Base-by-base conservation (phyloP, 116 monocot species). In the Trichopus zeylanicus region DNA sequence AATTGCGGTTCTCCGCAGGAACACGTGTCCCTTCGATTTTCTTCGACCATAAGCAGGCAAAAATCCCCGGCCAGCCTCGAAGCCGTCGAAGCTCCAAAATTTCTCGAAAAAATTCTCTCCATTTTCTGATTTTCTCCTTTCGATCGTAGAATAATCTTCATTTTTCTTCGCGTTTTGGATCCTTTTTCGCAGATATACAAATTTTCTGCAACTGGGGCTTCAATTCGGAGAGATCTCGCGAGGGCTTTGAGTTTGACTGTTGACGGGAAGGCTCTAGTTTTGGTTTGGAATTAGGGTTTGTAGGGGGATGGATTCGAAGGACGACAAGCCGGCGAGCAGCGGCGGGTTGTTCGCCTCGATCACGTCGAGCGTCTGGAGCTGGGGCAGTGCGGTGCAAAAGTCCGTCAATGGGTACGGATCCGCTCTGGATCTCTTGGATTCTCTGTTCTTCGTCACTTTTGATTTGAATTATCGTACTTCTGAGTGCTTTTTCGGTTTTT, bases 401-500 rank as follows among this genome's bases (percentile, higher is more conserved):
- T 91, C 91, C 15, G 92, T 98, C 32, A 91, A 79, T 49, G 98
- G 98, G 98, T 98, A 69, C 46, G n/a, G n/a, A n/a, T n/a, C n/a
- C n/a, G n/a, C n/a, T n/a, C n/a, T n/a, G n/a, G n/a, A n/a, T n/a
- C n/a, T n/a, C n/a, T n/a, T n/a, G 56, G 16, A 25, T 15, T 37
- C 30, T 26, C 19, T 37, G 29, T 38, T 24, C 23, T 46, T 60
- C 3, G 15, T 67, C 26, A 48, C 29, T 3, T 5, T 47, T 30
- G 28, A 3, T 22, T 63, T 58, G 1, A 25, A 25, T 48, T 31
- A 24, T 46, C 0, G 29, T 11, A 55, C 55, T 35, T 8, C 22
- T 46, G 33, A 23, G 28, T n/a, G 1, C 34, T 34, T 5, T 25
- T 37, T 37, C 5, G 26, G 12, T 35, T 7, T 49, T 49, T 49